Conservation (phyloP, 2,329 filamentous ascomycete species). For the Colletotrichum eleusines region DNA sequence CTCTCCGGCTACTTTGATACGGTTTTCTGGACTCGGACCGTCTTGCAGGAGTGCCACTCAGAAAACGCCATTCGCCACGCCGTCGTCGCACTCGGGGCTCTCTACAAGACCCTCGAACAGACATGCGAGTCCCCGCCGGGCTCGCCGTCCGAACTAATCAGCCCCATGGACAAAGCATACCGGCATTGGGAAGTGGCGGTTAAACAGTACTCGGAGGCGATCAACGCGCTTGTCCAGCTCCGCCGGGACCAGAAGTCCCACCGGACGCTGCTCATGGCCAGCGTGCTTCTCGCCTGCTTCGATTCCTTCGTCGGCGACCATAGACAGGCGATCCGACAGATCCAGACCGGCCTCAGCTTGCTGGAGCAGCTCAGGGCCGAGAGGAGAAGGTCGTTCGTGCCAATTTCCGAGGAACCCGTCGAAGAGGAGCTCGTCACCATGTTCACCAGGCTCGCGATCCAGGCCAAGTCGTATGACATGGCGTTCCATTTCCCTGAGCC, state of each 20-base stretch:
- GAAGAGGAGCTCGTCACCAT: slow-evolving; percentile 72
- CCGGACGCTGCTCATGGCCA: slow-evolving; percentile 72
- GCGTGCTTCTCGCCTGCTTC: slow-evolving; percentile 75
- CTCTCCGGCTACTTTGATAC: slow-evolving; percentile 76
- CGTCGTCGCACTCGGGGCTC: slow-evolving; percentile 73
- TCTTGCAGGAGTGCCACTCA: slow-evolving; percentile 72
- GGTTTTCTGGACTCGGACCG: slow-evolving; percentile 73
- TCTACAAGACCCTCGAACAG: slow-evolving; percentile 76
- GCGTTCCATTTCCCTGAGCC: slow-evolving; percentile 75
- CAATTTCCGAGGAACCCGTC: slow-evolving; percentile 60
- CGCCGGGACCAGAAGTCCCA: slow-evolving; percentile 59
- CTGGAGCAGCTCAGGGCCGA: slow-evolving; percentile 65
- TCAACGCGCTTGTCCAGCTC: slow-evolving; percentile 62
- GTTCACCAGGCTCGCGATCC: slow-evolving; percentile 73
- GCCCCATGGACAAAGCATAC: slow-evolving; percentile 55
- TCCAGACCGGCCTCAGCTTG: slow-evolving; percentile 68
- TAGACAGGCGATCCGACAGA: slow-evolving; percentile 70
- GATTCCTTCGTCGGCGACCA: slow-evolving; percentile 76
- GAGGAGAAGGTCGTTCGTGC: slow-evolving; percentile 54
- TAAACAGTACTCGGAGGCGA: slow-evolving; percentile 69
- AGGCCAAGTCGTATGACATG: slow-evolving; percentile 77
- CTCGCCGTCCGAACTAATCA: slow-evolving; percentile 55
- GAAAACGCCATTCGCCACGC: slow-evolving; percentile 73
- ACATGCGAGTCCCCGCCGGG: slow-evolving; percentile 63
- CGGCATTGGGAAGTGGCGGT: slow-evolving; percentile 71